Evolutionary conservation across 2,329 filamentous ascomycete species (phyloP).

Genomic region (Raffaelea ambrosiae): DNA sequence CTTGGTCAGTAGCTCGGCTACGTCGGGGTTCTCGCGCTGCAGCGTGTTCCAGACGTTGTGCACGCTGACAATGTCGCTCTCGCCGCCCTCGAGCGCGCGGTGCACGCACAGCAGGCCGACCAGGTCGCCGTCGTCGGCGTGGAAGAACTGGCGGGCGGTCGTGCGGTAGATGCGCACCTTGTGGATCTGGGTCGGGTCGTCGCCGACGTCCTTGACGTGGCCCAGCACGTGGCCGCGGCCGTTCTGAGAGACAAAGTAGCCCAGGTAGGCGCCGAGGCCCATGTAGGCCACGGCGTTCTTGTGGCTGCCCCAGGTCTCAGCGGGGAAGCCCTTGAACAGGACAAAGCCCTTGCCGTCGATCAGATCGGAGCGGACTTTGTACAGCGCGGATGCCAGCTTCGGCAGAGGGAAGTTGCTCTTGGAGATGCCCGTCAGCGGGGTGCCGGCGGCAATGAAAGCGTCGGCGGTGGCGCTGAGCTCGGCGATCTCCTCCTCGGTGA

Average conservation of each 20-base stretch:
- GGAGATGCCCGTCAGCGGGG: conserved; percentile 60
- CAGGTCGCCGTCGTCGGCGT: conserved; percentile 73
- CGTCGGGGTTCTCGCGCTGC: conserved; percentile 65
- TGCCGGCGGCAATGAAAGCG: conserved; percentile 55
- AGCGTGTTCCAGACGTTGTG: conserved; percentile 79
- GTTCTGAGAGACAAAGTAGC: conserved; percentile 85
- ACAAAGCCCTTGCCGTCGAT: conserved; percentile 84
- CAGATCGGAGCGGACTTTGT: conserved; percentile 29
- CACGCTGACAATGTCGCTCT: conserved; percentile 70
- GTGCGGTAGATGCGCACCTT: conserved; percentile 87
- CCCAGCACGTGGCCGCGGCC: conserved; percentile 76
- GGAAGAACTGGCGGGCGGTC: conserved; percentile 77
- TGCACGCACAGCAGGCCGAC: conserved; percentile 78
- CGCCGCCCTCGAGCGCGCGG: conserved; percentile 69
- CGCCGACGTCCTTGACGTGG: conserved; percentile 82
- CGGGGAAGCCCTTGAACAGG: conserved; percentile 79
- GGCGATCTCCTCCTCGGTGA: conserved; percentile 55
- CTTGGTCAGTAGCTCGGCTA: conserved; percentile 64
- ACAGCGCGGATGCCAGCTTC: conserved; percentile 26
- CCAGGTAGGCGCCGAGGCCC: conserved; percentile 76
- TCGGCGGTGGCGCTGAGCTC: conserved; percentile 63
- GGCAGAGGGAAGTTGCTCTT: conserved; percentile 35
- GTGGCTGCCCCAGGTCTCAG: conserved; percentile 62
- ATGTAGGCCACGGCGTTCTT: conserved; percentile 88
- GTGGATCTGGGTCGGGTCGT: conserved; percentile 73